Conservation (phyloP, 2,329 filamentous ascomycete genomes). For the Aspergillus amoenus region DNA sequence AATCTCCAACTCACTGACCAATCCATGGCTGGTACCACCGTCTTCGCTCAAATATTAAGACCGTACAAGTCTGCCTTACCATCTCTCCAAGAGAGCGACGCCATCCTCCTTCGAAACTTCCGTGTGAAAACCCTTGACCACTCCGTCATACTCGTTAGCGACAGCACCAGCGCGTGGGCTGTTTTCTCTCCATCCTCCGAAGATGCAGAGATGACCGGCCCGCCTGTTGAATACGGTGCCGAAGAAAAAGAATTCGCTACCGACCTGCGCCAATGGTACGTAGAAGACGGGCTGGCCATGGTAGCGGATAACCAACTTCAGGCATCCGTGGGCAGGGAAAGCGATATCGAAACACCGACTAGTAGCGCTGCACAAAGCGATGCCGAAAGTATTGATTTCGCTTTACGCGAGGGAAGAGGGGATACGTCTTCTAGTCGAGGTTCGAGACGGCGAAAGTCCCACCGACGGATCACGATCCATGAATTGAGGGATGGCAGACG, state of each 20-base stretch:
- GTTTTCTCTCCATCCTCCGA: constrained; percentile 38
- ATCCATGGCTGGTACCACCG: constrained; percentile 40
- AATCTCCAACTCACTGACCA: constrained; percentile 46
- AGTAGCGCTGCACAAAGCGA: constrained; percentile 33
- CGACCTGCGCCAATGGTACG: constrained; percentile 43
- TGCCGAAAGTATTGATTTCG: constrained; percentile 31
- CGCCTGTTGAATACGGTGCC: constrained; percentile 40
- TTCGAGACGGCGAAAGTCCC: constrained; percentile 30
- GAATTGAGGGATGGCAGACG: constrained; percentile 43
- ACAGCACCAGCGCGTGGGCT: constrained; percentile 47
- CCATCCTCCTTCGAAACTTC: constrained; percentile 48
- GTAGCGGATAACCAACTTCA: constrained; percentile 38
- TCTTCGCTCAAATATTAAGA: constrained; percentile 45
- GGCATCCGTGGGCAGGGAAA: constrained; percentile 31
- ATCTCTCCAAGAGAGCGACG: constrained; percentile 37
- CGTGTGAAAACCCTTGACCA: constrained; percentile 43
- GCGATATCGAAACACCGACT: constrained; percentile 25
- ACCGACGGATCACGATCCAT: constrained; percentile 42
- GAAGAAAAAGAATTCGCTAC: constrained; percentile 39
- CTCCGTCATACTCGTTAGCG: constrained; percentile 42
- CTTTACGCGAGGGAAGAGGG: constrained; percentile 16
- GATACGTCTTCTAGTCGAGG: constrained; percentile 26
- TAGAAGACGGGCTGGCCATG: constrained; percentile 33
- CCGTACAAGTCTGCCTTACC: constrained; percentile 42
- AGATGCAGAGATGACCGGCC: constrained; percentile 33